Conservation (phyloP, 306 rosid species). For the Benincasa hispida region DNA sequence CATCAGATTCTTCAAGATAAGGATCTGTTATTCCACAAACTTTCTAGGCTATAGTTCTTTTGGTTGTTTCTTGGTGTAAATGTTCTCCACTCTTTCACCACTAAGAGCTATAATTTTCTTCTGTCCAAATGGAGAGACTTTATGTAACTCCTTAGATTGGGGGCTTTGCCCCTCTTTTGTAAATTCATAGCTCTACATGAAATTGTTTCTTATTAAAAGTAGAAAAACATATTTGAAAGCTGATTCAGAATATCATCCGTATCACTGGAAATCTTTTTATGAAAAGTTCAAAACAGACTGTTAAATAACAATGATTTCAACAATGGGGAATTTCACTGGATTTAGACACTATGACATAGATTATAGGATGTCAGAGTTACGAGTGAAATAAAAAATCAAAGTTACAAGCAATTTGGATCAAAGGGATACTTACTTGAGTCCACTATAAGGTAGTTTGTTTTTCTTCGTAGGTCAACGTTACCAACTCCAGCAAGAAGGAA, state of each 20-base stretch:
- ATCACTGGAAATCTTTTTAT: not conserved
- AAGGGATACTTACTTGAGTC: conserved; percentile 63
- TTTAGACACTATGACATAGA: not conserved
- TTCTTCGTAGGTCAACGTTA: conserved; percentile 80
- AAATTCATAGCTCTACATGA: not conserved
- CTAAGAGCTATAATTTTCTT: not conserved
- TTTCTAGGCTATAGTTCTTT: not conserved
- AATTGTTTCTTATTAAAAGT: not conserved
- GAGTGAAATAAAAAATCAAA: not conserved
- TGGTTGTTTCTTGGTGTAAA: not conserved
- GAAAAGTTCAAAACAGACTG: not conserved
- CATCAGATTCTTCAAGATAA: not conserved
- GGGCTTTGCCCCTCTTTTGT: not conserved
- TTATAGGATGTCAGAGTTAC: not conserved
- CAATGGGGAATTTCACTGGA: not conserved
- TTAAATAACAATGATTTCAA: not conserved
- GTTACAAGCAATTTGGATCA: not conserved
- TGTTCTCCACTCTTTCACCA: not conserved
- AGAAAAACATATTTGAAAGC: not conserved
- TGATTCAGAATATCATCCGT: not conserved
- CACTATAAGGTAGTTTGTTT: conserved; percentile 84
- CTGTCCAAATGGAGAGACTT: not conserved
- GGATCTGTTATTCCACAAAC: not conserved
- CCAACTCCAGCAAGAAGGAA: conserved; percentile 97
- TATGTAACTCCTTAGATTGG: not conserved